These are phyloP conservation scores for Tulasnella sp. DNA, from an alignment of 768 basidiomycete genomes.

Conservation along the genomic window DNA sequence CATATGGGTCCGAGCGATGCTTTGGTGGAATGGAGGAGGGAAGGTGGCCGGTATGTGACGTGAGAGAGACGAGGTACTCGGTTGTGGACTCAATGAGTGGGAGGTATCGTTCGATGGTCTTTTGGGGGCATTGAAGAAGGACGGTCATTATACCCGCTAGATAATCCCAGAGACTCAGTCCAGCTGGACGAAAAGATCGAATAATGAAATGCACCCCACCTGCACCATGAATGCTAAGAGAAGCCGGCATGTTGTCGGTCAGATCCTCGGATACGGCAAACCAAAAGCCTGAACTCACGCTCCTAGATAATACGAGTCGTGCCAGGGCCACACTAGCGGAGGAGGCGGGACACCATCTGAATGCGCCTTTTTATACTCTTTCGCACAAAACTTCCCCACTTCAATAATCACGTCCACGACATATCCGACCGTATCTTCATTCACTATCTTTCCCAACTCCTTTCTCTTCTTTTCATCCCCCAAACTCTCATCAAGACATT, in stretches of 20 bases:
- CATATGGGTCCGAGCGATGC: slow-evolving; percentile 10
- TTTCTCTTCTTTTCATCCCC: neutral
- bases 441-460: slow-evolving; percentile 1
- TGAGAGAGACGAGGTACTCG: neutral
- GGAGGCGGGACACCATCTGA: neutral
- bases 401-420: neutral
- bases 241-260: neutral
- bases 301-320: slow-evolving; percentile 13
- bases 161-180: no score
- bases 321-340: slow-evolving; percentile 10
- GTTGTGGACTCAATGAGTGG: slow-evolving; percentile 3
- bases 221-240: slow-evolving; percentile 11
- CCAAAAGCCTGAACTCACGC: slow-evolving; percentile 1
- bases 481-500: neutral
- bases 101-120: slow-evolving; percentile 6
- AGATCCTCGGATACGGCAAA: neutral
- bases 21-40: slow-evolving; percentile 15
- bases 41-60: slow-evolving; percentile 14
- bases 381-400: neutral
- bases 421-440: neutral
- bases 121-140: slow-evolving; percentile 13
- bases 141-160: slow-evolving; percentile 13
- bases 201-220: neutral
- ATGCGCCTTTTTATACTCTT: neutral
- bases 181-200: neutral